A percentile compares a stretch with the other conserved stretches of the same genome.
These are phyloP conservation scores for Ustilago esculenta DNA, from an alignment of 1,284 basidiomycete species.

Conservation along the genomic window DNA sequence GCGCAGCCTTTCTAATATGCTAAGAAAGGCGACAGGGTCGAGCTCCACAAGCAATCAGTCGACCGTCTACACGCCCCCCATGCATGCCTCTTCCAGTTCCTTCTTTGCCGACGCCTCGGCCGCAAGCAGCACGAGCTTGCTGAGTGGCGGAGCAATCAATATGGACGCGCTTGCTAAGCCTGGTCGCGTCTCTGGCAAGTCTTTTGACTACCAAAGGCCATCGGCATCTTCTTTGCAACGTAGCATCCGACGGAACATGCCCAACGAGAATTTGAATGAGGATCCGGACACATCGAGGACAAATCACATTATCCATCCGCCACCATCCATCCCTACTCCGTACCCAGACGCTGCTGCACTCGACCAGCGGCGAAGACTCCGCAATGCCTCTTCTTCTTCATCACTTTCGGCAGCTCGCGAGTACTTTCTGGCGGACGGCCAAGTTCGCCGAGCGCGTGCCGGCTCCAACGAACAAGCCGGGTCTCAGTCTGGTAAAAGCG, in stretches of 20 bases:
- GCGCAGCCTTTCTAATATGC: conserved; percentile 52
- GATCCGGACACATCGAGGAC: conserved; percentile 16
- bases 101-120: conserved; percentile 21
- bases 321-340: conserved; percentile 11
- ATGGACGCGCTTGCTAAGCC: conserved; percentile 30
- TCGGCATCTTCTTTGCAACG: conserved; percentile 5
- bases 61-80: neutral
- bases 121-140: conserved; percentile 3
- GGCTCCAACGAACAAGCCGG: conserved; percentile 34
- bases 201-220: conserved; percentile 35
- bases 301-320: neutral
- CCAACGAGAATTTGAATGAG: conserved; percentile 21
- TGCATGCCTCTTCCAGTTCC: conserved; percentile 24
- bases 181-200: conserved; percentile 23
- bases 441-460: conserved; percentile 17
- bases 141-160: conserved; percentile 24
- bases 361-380: conserved; percentile 20
- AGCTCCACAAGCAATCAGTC: conserved; percentile 2
- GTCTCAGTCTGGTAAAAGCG: neutral
- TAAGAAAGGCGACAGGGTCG: conserved; percentile 47
- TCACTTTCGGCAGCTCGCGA: conserved; percentile 27
- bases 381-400: conserved; percentile 33
- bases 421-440: conserved; percentile 1
- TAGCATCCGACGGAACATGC: conserved; percentile 15
- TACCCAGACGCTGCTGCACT: conserved; percentile 14